Evolutionary conservation across 495 filamentous ascomycete genomes (phyloP), one percentile per base, ranked within the genome.

Genomic region (Letharia lupina): DNA sequence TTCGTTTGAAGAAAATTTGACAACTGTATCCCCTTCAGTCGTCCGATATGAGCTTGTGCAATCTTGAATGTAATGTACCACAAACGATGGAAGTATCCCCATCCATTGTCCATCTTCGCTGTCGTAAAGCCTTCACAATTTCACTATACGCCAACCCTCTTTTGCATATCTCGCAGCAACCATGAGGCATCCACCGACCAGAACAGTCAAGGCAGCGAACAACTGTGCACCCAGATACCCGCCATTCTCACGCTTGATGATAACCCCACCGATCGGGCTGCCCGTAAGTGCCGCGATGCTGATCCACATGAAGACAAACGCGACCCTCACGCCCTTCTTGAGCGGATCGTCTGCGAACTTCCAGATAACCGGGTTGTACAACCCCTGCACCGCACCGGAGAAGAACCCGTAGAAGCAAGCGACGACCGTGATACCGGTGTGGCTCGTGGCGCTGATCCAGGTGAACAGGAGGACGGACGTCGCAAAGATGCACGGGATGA

Each of bases 281-380:
- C 90, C 90, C 39, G 87, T 89, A 39, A 94, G 76, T 33, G 82
- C 82, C 0, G 90, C 89, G 60, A 94, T 83, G 47, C 83, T 86
- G 16, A 88, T 82, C 50, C 91, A 84, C n/a, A 83, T 86, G 65
- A 94, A 87, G 37, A 87, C 81, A 89, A 94, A 92, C 9, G 90
- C 91, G 80, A 91, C 87, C 18, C 89, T 79, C 62, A 86, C 83
- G 0, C 91, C 89, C 31, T 81, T 79, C 73, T 89, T 91, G 39
- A 82, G 80, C 70, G 87, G 66, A 70, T 94, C 87, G 3, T 80
- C 59, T 20, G 47, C 8, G n/a, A 70, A 61, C 33, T 16, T 57
- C 61, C 62, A 60, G 16, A 67, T 58, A 0, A 85, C 79, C 72
- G 80, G 75, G 40, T 86, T 78, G 75, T 86, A 83, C 60, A 93